A percentile compares a stretch with the other conserved stretches of the same genome.
Evolutionary conservation across 2,329 filamentous ascomycete genomes (phyloP).

Genomic region (Chaetomium sp.): DNA sequence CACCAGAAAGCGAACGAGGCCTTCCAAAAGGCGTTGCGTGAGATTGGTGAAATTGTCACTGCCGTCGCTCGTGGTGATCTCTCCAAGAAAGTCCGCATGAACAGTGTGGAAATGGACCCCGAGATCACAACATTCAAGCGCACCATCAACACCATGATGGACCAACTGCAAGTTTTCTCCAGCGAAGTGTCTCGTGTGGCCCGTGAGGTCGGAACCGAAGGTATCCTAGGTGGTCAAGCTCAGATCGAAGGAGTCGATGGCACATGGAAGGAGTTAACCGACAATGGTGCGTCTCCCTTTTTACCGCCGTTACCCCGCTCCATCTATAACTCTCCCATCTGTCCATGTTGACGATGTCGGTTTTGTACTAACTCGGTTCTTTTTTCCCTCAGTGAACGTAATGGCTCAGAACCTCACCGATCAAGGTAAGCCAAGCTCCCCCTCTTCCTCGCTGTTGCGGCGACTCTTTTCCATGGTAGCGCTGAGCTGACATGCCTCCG

Average conservation of each 20-base stretch:
- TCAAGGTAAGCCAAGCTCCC: constrained; percentile 44
- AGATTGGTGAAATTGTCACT: constrained; percentile 96
- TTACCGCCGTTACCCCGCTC: neutral
- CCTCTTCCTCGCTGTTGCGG: neutral
- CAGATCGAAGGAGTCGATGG: constrained; percentile 90
- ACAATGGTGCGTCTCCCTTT: constrained; percentile 53
- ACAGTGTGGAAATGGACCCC: constrained; percentile 93
- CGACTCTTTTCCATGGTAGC: neutral
- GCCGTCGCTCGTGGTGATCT: constrained; percentile 92
- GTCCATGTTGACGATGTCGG: neutral
- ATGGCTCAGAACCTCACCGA: constrained; percentile 79
- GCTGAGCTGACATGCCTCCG: constrained; percentile 3
- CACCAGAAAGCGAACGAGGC: constrained; percentile 97
- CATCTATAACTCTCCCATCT: neutral
- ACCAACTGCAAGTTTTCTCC: constrained; percentile 92
- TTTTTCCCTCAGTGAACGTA: constrained; percentile 56
- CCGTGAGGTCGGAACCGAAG: constrained; percentile 92
- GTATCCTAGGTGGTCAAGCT: constrained; percentile 87
- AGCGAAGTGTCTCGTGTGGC: constrained; percentile 93
- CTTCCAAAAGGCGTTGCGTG: constrained; percentile 92
- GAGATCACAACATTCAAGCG: constrained; percentile 97
- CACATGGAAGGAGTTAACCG: constrained; percentile 95
- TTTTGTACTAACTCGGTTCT: constrained; percentile 22
- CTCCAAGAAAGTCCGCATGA: constrained; percentile 94
- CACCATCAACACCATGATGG: constrained; percentile 99